Base-by-base conservation (phyloP, 2,329 filamentous ascomycete genomes). In the Tothia fuscella region DNA sequence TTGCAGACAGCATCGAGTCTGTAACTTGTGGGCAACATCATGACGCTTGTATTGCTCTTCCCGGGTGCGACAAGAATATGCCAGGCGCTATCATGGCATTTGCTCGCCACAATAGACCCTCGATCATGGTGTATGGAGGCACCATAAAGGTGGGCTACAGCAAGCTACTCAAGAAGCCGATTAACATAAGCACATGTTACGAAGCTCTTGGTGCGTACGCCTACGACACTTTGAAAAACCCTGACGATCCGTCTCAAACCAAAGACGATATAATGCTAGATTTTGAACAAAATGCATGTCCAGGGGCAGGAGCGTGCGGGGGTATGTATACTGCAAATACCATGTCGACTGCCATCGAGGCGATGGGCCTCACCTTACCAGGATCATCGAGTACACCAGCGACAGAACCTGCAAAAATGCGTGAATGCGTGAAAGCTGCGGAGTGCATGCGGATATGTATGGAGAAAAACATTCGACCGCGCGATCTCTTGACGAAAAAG, bases 31-130 rank as follows among this genome's bases (percentile, higher is more conserved):
- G 84, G 4, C 88, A 95, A 58, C 82, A 82, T 51, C 86, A 95
- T 61, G 89, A 95, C 58, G 89, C 87, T 45, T 93, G 88, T 60
- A 88, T 95, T 58, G 79, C 84, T 22, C 89, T 95, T 51, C 87
- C 89, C 0, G 88, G 88, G 9, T 95, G 88, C 59, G 88, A 95
- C 66, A 95, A 95, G 74, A 95, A 95, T 61, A 95, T 95, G 89
- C 88, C 88, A 0, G 88, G 88, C 48, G 81, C 84, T 13, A 70
- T 91, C 48, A 94, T 94, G 80, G 87, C 83, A 0, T 87, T 91
- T 55, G 85, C 84, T 12, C 76, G 89, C 44, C 85, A 93, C 63
- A 95, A 95, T 62, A 75, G 89, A 7, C 89, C 89, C 3, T 91
- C 86, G 36, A 68, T 95, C 56, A 94, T 95, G 87, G 81, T 96